These are phyloP conservation scores for Giardia muris DNA, from an alignment of 208 protist species.

Conservation along the genomic window DNA sequence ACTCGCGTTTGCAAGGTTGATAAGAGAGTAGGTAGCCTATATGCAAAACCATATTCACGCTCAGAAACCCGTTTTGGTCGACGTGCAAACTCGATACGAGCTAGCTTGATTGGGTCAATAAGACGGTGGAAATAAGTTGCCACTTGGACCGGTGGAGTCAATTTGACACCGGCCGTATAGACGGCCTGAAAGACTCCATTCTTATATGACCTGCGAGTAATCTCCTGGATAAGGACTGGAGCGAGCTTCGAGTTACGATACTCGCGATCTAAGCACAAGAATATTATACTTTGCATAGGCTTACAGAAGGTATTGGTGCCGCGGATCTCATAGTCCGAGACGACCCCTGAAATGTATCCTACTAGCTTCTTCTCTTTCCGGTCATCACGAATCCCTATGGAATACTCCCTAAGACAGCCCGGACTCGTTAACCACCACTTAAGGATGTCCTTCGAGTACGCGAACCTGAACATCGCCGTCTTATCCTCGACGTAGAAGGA, in stretches of 20 bases:
- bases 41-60: background rate
- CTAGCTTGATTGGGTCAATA: slow-evolving; percentile 11
- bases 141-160: background rate
- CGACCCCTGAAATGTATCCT: slow-evolving; percentile 15
- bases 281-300: slow-evolving; percentile 2
- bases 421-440: slow-evolving; percentile 1
- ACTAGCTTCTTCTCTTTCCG: background rate
- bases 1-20: background rate
- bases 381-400: background rate
- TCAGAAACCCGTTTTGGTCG: background rate
- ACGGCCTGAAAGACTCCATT: background rate
- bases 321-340: background rate
- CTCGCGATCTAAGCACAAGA: background rate
- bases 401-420: background rate
- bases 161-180: background rate
- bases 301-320: background rate
- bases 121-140: background rate
- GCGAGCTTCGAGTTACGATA: background rate
- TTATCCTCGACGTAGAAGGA: background rate
- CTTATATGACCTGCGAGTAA: slow-evolving; percentile 20
- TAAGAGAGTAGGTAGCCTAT: background rate
- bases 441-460: slow-evolving; percentile 16
- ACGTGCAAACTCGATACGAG: background rate
- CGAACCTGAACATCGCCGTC: background rate
- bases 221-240: slow-evolving; percentile 17